These are phyloP conservation scores for Acacia pycnantha DNA, from an alignment of 331 rosid genomes.

Conservation along the genomic window DNA sequence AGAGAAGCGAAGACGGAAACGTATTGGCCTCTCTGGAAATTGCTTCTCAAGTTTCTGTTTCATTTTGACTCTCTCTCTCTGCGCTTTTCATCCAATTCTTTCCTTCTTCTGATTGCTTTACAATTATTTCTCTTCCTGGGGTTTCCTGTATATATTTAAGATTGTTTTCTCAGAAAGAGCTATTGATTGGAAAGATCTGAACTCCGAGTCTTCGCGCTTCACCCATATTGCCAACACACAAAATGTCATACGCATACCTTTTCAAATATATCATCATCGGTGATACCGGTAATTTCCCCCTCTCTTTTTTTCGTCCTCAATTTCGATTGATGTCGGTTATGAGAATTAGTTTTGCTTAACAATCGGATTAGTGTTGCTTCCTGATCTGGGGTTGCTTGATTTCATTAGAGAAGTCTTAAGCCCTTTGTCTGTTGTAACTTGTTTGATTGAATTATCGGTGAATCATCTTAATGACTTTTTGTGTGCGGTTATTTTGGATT, in stretches of 20 bases:
- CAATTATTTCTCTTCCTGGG: background rate
- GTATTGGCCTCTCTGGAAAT: slow-evolving; percentile 46
- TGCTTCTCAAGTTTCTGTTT: background rate
- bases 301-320: too few relatives aligned
- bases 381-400: slow-evolving; percentile 17
- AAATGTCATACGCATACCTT: slow-evolving; percentile 94
- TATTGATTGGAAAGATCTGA: slow-evolving; percentile 29
- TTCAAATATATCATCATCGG: slow-evolving; percentile 99
- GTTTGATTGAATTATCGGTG: background rate
- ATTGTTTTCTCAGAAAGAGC: background rate
- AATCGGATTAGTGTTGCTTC: background rate
- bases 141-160: background rate
- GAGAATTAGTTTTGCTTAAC: background rate
- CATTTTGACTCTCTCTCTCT: slow-evolving; percentile 13
- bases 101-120: background rate
- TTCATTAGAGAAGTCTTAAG: background rate
- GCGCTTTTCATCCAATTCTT: background rate
- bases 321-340: background rate
- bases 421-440: background rate
- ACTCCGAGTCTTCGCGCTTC: background rate
- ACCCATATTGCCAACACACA: background rate
- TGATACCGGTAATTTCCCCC: slow-evolving; percentile 73
- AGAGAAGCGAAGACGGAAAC: slow-evolving; percentile 1
- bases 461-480: background rate
- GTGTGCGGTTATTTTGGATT: background rate